Evolutionary conservation across 73 alveolate genomes (phyloP).

Genomic region (Paramecium bursaria): DNA sequence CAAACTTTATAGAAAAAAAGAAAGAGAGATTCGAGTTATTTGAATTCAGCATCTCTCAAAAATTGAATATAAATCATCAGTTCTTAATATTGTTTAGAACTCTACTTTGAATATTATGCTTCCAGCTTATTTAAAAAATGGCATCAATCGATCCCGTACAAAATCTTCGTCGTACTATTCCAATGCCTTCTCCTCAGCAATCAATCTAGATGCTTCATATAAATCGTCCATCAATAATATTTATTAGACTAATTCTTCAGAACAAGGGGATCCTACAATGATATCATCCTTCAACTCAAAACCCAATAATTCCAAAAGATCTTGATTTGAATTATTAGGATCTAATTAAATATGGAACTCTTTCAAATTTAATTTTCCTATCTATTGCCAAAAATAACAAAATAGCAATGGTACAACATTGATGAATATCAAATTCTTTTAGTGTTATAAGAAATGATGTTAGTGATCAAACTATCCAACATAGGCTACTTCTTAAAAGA

Average conservation of each 20-base stretch:
- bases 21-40: too few relatives aligned
- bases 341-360: background rate
- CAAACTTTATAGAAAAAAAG: too few relatives aligned
- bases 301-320: background rate
- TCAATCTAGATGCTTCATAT: background rate
- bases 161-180: background rate
- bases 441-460: background rate
- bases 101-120: background rate
- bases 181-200: constrained; percentile 18
- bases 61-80: constrained; percentile 6
- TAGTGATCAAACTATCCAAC: constrained; percentile 30
- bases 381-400: background rate
- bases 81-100: background rate
- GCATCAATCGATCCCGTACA: background rate
- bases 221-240: background rate
- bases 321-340: background rate
- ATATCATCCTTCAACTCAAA: background rate
- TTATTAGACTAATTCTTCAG: too few relatives aligned
- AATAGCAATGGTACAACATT: constrained; percentile 36
- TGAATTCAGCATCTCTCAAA: constrained; percentile 42
- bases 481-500: constrained; percentile 6
- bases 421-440: background rate
- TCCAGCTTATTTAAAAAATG: background rate
- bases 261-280: background rate
- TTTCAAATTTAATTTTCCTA: background rate